phyloP scores from a whole-genome alignment of 1,284 basidiomycete species.

The Coniophora puteana region DNA sequence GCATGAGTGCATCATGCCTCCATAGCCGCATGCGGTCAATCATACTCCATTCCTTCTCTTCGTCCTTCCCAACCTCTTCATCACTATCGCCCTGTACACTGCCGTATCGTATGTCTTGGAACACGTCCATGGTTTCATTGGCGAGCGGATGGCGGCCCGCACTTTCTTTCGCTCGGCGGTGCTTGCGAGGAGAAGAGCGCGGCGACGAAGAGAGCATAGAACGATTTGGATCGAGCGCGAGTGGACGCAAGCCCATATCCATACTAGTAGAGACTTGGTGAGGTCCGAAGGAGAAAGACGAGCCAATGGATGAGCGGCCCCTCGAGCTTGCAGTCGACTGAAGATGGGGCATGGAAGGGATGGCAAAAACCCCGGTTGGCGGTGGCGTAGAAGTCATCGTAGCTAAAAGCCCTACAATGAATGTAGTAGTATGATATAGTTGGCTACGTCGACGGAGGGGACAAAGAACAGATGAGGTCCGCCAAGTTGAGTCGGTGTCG shows the following conservation, averaged over 20 bases:
- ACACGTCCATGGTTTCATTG: constrained; percentile 73
- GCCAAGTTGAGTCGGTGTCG: too few species aligned
- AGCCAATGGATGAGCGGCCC: constrained; percentile 62
- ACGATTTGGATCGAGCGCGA: constrained; percentile 70
- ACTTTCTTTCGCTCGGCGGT: constrained; percentile 46
- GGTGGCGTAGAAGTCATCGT: constrained; percentile 30
- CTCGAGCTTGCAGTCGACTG: constrained; percentile 27
- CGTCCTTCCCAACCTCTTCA: constrained; percentile 54
- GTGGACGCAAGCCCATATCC: constrained; percentile 51
- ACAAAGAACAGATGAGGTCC: too few species aligned
- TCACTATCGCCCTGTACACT: too few species aligned
- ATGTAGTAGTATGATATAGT: too few species aligned
- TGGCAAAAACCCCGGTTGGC: constrained; percentile 20
- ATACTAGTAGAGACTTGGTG: constrained; percentile 68
- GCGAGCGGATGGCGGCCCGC: constrained; percentile 64
- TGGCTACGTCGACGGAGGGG: too few species aligned
- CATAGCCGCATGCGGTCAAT: constrained; percentile 95
- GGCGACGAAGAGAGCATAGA: constrained; percentile 71
- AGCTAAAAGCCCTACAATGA: too few species aligned
- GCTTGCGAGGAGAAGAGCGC: constrained; percentile 55
- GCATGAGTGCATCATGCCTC: constrained; percentile 97
- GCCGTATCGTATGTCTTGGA: too few species aligned
- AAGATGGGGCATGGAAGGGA: constrained; percentile 23
- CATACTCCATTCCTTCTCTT: constrained; percentile 75
- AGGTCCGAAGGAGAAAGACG: constrained; percentile 80